Conservation (phyloP, 2,329 filamentous ascomycete species). For the Emydomyces testavorans region DNA sequence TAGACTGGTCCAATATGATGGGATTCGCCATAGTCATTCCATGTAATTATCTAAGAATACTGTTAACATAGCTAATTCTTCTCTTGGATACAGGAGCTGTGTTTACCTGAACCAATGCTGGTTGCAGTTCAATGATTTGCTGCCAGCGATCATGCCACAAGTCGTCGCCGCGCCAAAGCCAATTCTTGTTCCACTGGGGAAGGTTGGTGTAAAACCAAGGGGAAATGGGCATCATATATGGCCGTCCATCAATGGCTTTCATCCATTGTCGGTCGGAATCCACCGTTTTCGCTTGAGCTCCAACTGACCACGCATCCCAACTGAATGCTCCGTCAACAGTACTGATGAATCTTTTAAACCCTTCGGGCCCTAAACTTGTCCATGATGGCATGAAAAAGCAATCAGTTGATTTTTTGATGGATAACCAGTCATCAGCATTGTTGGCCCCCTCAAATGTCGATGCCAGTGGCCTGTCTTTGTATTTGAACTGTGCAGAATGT, state of each 20-base stretch:
- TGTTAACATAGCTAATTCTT: neutral
- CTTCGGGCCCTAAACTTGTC: slow-evolving; percentile 28
- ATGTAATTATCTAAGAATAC: slow-evolving; percentile 40
- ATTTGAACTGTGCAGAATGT: slow-evolving; percentile 23
- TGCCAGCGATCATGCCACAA: slow-evolving; percentile 52
- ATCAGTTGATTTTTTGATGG: slow-evolving; percentile 32
- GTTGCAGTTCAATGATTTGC: slow-evolving; percentile 40
- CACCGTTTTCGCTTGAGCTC: slow-evolving; percentile 29
- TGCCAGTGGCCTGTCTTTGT: slow-evolving; percentile 26
- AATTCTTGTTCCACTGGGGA: slow-evolving; percentile 48
- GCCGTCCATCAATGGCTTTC: slow-evolving; percentile 27
- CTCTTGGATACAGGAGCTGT: neutral
- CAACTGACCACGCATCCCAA: slow-evolving; percentile 37
- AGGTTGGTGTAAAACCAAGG: slow-evolving; percentile 50
- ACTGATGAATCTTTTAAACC: slow-evolving; percentile 20
- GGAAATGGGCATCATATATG: slow-evolving; percentile 46
- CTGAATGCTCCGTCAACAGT: slow-evolving; percentile 33
- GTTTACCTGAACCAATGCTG: slow-evolving; percentile 40
- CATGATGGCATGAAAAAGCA: slow-evolving; percentile 40
- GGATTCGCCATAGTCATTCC: slow-evolving; percentile 52
- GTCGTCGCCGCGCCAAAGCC: slow-evolving; percentile 51
- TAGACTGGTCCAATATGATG: slow-evolving; percentile 46
- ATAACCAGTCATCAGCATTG: slow-evolving; percentile 34
- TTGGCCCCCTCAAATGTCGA: slow-evolving; percentile 38
- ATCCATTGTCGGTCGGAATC: slow-evolving; percentile 34